Base-by-base conservation (phyloP, 371 early-diverging fungal genomes). In the Syncephalastrum monosporum region DNA sequence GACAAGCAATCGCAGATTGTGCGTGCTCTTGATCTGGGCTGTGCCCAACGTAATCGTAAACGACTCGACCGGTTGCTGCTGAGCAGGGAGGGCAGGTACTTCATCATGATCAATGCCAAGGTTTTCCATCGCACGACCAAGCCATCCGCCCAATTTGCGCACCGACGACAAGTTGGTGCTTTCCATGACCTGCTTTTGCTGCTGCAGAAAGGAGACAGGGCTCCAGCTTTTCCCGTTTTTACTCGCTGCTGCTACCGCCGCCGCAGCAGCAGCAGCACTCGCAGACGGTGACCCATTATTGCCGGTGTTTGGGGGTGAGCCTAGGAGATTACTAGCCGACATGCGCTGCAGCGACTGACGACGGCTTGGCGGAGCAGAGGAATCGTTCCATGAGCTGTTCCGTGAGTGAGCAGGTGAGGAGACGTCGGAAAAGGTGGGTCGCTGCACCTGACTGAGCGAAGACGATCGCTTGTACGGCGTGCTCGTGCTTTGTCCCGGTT, bases 101-200 rank as follows among this genome's bases (percentile, higher is more conserved):
- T 70, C 64, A 14, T 81, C 85, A 47, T 86, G 72, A 12, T 88
- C 89, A 2, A 84, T 66, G 10, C 84, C 85, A 19, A 86, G 69
- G 55, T 85, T 86, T 57, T 84, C 91, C 69, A 90, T 86, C 6
- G 91, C 89, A 53, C 85, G 86, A 27, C 85, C 87, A 16, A 89
- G 67, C 82, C 87, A 86, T 12, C 81, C 82, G 3, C 86, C 82
- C 44, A 90, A 55, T 61, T 83, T 87, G 42, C 82, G 83, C 17
- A 83, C 82, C 0, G 76, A 74, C n/a, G 82, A 78, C 0, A 84
- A 60, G 53, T 75, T 85, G 16, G 82, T 75, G 53, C 76, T 85
- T 58, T 82, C 71, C 69, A 82, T 77, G 13, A 74, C 80, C 43
- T 81, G 78, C 50, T 78, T 83, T 64, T 85, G 84, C 46, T 87